Percentiles rank a stretch among this genome's conserved stretches.
phyloP scores from a whole-genome alignment of 768 basidiomycete genomes.

The Leccinum pellstonianum region DNA sequence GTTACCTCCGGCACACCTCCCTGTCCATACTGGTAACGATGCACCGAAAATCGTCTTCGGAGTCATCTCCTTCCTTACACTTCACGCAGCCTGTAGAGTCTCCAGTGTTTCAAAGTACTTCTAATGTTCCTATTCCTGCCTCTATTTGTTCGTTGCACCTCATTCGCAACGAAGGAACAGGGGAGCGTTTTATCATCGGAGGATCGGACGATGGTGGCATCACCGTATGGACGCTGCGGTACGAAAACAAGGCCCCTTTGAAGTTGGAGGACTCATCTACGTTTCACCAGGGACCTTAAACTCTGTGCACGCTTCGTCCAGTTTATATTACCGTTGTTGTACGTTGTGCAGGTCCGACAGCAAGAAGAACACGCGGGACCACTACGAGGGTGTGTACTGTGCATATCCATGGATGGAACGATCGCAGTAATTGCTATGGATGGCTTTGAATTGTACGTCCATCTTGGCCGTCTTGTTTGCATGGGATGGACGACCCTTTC shows the following conservation, averaged over 20 bases:
- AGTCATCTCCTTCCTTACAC: slow-evolving; percentile 4
- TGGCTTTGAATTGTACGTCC: slow-evolving; percentile 73
- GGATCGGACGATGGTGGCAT: slow-evolving; percentile 80
- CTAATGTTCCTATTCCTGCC: slow-evolving; percentile 48
- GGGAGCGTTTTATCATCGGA: slow-evolving; percentile 64
- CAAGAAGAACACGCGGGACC: slow-evolving; percentile 51
- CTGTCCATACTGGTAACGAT: slow-evolving; percentile 36
- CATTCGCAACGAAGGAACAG: slow-evolving; percentile 56
- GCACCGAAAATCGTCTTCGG: not conserved
- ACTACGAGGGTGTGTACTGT: slow-evolving; percentile 66
- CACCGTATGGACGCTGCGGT: slow-evolving; percentile 71
- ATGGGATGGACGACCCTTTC: slow-evolving; percentile 2
- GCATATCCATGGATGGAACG: slow-evolving; percentile 76
- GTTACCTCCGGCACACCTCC: slow-evolving; percentile 46
- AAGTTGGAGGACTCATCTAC: slow-evolving; percentile 1
- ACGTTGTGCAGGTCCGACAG: slow-evolving; percentile 52
- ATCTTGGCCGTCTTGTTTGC: not conserved
- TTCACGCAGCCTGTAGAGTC: slow-evolving; percentile 2
- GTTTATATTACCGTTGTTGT: slow-evolving; percentile 63
- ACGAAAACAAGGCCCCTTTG: slow-evolving; percentile 19
- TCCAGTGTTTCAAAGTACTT: slow-evolving; percentile 36
- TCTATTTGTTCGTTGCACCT: slow-evolving; percentile 47
- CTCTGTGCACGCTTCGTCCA: slow-evolving; percentile 70
- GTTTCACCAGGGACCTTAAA: slow-evolving; percentile 51
- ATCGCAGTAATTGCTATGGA: slow-evolving; percentile 76